Evolutionary conservation across 1,284 basidiomycete species (phyloP).

Genomic region (Entoloma clypeatum): DNA sequence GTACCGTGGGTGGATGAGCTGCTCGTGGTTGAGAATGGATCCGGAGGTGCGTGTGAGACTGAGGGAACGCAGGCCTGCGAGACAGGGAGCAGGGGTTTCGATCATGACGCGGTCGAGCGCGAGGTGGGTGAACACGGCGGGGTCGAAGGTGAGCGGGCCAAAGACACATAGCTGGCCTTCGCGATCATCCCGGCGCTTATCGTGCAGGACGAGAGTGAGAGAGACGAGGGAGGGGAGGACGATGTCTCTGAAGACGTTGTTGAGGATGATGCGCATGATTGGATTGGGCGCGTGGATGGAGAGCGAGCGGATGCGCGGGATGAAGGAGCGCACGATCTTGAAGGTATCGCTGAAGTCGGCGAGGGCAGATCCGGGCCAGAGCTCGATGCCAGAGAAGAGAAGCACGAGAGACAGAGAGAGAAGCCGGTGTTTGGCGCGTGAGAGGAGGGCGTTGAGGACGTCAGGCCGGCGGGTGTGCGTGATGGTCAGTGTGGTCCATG

Average conservation of each 20-base stretch:
- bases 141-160: not conserved
- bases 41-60: slow-evolving; percentile 10
- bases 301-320: not conserved
- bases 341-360: not conserved
- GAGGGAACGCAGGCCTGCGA: not conserved
- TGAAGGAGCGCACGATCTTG: not conserved
- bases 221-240: not conserved
- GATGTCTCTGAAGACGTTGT: not conserved
- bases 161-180: not conserved
- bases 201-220: too few species aligned
- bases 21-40: slow-evolving; percentile 8
- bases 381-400: not conserved
- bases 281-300: not conserved
- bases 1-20: slow-evolving; percentile 10
- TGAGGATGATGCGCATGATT: not conserved
- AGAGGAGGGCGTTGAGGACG: not conserved
- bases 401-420: not conserved
- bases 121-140: not conserved
- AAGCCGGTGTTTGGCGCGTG: not conserved
- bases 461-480: slow-evolving; percentile 1
- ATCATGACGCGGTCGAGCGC: not conserved
- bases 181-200: not conserved
- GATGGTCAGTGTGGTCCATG: not conserved
- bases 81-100: not conserved
- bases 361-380: not conserved